Conservation (phyloP, 2,329 filamentous ascomycete species). For the Aspergillus phoenicis region DNA sequence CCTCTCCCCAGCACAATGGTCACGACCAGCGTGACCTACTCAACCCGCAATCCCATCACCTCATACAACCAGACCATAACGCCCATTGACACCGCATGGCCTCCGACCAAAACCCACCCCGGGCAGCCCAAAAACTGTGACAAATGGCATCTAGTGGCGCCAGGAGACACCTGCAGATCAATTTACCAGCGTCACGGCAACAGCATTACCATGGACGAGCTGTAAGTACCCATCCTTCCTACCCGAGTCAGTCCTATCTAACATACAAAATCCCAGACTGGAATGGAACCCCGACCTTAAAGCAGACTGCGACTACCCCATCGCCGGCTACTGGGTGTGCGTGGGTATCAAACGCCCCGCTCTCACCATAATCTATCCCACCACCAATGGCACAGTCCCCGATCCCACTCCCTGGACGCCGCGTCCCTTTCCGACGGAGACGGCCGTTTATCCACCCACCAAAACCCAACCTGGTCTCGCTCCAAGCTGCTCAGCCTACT, state of each 20-base stretch:
- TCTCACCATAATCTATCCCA: slow-evolving; percentile 6
- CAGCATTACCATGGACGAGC: slow-evolving; percentile 9
- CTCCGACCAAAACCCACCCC: slow-evolving; percentile 15
- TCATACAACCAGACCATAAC: slow-evolving; percentile 1
- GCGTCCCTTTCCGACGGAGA: background rate
- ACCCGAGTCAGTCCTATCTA: background rate
- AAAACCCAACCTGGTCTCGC: slow-evolving; percentile 10
- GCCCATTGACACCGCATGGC: slow-evolving; percentile 12
- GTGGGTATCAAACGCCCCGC: slow-evolving; percentile 1
- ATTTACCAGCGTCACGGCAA: slow-evolving; percentile 9
- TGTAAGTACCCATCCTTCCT: slow-evolving; percentile 2
- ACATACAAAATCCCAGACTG: slow-evolving; percentile 3
- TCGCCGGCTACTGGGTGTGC: slow-evolving; percentile 17
- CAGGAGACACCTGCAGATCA: slow-evolving; percentile 15
- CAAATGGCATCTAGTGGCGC: slow-evolving; percentile 15
- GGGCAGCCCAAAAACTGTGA: slow-evolving; percentile 14
- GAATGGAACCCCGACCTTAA: slow-evolving; percentile 18
- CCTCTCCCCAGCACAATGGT: background rate
- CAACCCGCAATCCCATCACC: slow-evolving; percentile 14
- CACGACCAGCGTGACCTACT: slow-evolving; percentile 6
- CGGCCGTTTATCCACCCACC: background rate
- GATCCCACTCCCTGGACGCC: slow-evolving; percentile 3
- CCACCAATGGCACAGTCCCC: background rate
- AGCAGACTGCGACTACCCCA: slow-evolving; percentile 11
- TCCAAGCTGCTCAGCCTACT: slow-evolving; percentile 4